These are phyloP conservation scores for Malus hybrid DNA, from an alignment of 331 rosid genomes.

Conservation along the genomic window DNA sequence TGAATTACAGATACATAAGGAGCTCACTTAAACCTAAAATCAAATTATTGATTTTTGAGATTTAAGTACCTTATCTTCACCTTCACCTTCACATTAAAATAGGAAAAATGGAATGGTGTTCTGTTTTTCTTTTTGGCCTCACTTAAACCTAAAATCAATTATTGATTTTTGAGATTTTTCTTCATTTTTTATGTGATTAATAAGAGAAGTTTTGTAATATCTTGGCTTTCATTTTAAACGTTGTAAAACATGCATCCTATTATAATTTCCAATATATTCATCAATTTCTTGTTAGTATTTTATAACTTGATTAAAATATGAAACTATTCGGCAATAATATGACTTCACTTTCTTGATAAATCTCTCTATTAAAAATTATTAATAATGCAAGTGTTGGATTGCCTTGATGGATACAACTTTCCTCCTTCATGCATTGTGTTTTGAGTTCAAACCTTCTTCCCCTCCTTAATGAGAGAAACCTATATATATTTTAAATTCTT, in stretches of 20 bases:
- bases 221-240: not conserved
- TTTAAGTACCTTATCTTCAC: not conserved
- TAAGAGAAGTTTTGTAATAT: not conserved
- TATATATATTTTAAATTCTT: too few species aligned
- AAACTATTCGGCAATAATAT: not conserved
- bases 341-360: too few species aligned
- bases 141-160: not conserved
- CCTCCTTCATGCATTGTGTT: too few species aligned
- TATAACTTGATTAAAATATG: not conserved
- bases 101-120: not conserved
- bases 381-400: too few species aligned
- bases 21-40: not conserved
- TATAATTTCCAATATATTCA: too few species aligned
- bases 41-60: not conserved
- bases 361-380: too few species aligned
- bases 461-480: too few species aligned
- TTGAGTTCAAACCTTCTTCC: too few species aligned
- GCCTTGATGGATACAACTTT: too few species aligned
- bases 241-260: not conserved
- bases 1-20: not conserved
- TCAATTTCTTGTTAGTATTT: not conserved
- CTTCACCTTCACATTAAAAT: not conserved
- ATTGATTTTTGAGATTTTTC: not conserved
- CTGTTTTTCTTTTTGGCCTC: not conserved
- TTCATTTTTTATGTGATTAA: not conserved